Evolutionary conservation across 768 basidiomycete species (phyloP), one percentile per base, ranked within the genome.

Genomic region (Mycena kentingensis): DNA sequence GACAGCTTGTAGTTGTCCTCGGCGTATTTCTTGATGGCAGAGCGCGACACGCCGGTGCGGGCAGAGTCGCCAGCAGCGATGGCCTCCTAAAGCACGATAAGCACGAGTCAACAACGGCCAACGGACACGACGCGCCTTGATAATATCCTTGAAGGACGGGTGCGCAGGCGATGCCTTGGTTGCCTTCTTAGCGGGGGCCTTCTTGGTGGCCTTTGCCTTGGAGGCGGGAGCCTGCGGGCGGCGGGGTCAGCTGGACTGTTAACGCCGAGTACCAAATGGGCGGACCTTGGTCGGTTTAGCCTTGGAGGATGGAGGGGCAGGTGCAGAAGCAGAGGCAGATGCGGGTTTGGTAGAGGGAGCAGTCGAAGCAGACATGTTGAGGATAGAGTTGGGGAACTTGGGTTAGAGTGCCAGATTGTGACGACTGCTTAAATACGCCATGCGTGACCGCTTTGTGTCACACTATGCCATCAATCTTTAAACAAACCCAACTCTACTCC

Each of bases 21-120:
- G 43, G 94, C 86, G 69, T 73, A 96, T 90, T 90, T 90, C 83
- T 94, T 95, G 70, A 94, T 87, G 6, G 77, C 77, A 19, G 75
- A 71, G 42, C 93, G 80, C 13, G 90, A 93, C 32, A 91, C 90
- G 56, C 90, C 90, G 49, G 73, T 60, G 35, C 87, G 82, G 21
- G 77, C 73, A 31, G 88, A 87, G 37, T 85, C 84, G 66, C 85
- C 74, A 25, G 71, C 76, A 48, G 71, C 65, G 67, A 93, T 87
- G 63, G 86, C 88, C 69, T 90, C 88, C 89, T 91, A 56, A 22
- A 43, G 37, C 11, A 37, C 18, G 24, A 28, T 28, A 21, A 19
- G 24, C 25, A 24, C 35, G 28, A 19, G 26, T 34, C 8, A 31
- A 24, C 37, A 39, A 11, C 31, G 35, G 3, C 16, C 12, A 25